phyloP scores from a whole-genome alignment of 208 protist species.

The Crithidia fasciculata region DNA sequence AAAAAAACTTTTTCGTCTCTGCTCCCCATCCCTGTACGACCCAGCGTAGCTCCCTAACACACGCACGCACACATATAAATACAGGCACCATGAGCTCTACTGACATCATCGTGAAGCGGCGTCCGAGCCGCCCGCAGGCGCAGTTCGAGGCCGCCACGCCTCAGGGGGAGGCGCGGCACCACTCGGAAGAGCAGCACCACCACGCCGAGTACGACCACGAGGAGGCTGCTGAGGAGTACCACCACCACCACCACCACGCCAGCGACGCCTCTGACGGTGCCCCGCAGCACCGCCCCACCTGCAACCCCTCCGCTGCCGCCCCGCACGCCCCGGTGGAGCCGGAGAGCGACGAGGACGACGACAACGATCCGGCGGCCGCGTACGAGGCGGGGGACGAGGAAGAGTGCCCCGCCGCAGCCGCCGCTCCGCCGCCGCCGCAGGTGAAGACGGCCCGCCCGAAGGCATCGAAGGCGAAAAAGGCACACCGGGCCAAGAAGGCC shows the following conservation, averaged over 20 bases:
- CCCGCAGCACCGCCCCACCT: constrained; percentile 6
- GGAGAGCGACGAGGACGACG: constrained; percentile 2
- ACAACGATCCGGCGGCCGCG: not conserved
- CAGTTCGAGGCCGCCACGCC: not conserved
- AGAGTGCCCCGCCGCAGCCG: not conserved
- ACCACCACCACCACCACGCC: not conserved
- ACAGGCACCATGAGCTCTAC: constrained; percentile 1
- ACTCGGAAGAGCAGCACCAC: constrained; percentile 6
- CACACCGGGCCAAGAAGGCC: constrained; percentile 3
- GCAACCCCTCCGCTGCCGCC: not conserved
- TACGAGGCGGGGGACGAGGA: not conserved
- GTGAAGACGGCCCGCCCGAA: constrained; percentile 15
- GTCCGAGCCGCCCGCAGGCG: constrained; percentile 5
- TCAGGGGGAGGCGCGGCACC: not conserved
- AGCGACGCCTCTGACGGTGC: not conserved
- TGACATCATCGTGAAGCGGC: constrained; percentile 14
- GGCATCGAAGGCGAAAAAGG: constrained; percentile 6
- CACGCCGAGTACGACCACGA: not conserved
- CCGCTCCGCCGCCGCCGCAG: not conserved
- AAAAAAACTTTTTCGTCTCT: no score
- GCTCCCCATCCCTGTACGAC: no score
- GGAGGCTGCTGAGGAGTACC: not conserved
- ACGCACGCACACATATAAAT: not conserved
- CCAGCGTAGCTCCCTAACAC: no score
- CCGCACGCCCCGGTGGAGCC: not conserved